phyloP scores from a whole-genome alignment of 805 yeast genomes.

The Lachancea sp. region DNA sequence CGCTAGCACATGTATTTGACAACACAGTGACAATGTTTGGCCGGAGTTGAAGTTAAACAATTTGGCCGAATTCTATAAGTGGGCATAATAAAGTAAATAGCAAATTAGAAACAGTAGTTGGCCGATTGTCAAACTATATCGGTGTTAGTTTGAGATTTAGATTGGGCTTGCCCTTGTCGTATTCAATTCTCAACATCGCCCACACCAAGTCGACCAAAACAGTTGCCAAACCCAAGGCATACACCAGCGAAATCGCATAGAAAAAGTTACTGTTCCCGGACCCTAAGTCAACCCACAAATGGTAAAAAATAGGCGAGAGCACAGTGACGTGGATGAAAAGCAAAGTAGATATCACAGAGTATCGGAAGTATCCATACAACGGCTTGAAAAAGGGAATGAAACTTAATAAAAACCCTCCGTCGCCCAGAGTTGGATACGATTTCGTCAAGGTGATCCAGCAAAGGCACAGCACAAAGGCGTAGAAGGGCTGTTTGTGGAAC shows the following conservation, averaged over 20 bases:
- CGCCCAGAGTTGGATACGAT: conserved; percentile 82
- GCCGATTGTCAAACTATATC: conserved; percentile 22
- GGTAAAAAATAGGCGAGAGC: conserved; percentile 82
- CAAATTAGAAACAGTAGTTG: neutral
- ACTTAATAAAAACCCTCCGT: conserved; percentile 51
- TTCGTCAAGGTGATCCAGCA: conserved; percentile 61
- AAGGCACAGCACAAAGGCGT: conserved; percentile 43
- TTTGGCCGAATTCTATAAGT: neutral
- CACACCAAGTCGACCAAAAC: conserved; percentile 72
- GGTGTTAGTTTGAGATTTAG: conserved; percentile 44
- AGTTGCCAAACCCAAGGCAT: conserved; percentile 62
- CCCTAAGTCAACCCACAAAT: conserved; percentile 89
- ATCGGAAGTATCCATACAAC: conserved; percentile 40
- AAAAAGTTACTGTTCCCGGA: conserved; percentile 95
- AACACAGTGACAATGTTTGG: too few species aligned
- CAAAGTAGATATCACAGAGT: conserved; percentile 44
- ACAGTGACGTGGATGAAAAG: conserved; percentile 52
- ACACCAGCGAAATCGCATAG: conserved; percentile 84
- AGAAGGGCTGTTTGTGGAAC: conserved; percentile 51
- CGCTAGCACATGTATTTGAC: too few species aligned
- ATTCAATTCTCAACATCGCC: conserved; percentile 69
- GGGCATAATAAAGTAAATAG: conserved; percentile 1
- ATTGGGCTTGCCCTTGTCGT: conserved; percentile 39
- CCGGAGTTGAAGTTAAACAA: too few species aligned
- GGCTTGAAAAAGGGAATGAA: conserved; percentile 44